These are phyloP conservation scores for Ramularia collo-cygni DNA, from an alignment of 2,329 filamentous ascomycete genomes.

Conservation along the genomic window DNA sequence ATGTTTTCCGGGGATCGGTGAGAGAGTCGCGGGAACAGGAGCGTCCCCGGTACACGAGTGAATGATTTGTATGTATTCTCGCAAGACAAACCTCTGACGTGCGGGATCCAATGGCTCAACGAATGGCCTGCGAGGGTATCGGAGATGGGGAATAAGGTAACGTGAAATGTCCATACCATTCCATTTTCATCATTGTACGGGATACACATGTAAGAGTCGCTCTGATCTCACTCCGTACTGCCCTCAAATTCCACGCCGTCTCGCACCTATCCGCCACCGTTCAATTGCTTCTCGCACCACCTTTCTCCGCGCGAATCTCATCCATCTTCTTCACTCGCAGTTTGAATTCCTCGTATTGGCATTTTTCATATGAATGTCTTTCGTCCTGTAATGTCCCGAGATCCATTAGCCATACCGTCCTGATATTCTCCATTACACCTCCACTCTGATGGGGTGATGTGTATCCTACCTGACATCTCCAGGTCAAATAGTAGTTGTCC, in stretches of 20 bases:
- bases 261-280: neutral
- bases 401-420: neutral
- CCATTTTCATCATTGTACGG: too few species aligned
- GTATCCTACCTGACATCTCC: conserved; percentile 84
- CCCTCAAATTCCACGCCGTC: neutral
- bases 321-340: conserved; percentile 98
- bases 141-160: too few species aligned
- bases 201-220: too few species aligned
- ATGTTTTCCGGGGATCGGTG: too few species aligned
- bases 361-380: conserved; percentile 97
- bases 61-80: too few species aligned
- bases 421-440: neutral
- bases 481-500: conserved; percentile 88
- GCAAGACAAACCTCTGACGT: too few species aligned
- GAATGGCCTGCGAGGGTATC: too few species aligned
- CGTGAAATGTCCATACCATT: too few species aligned
- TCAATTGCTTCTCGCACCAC: conserved; percentile 77
- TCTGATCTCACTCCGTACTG: neutral
- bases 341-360: conserved; percentile 99
- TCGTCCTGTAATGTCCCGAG: conserved; percentile 59
- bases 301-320: conserved; percentile 81
- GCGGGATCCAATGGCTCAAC: too few species aligned
- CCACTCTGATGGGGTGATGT: too few species aligned
- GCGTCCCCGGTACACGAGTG: too few species aligned
- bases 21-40: too few species aligned